Evolutionary conservation across 1,284 basidiomycete species (phyloP), one percentile per base, ranked within the genome.

Genomic region (Pterula multifida): DNA sequence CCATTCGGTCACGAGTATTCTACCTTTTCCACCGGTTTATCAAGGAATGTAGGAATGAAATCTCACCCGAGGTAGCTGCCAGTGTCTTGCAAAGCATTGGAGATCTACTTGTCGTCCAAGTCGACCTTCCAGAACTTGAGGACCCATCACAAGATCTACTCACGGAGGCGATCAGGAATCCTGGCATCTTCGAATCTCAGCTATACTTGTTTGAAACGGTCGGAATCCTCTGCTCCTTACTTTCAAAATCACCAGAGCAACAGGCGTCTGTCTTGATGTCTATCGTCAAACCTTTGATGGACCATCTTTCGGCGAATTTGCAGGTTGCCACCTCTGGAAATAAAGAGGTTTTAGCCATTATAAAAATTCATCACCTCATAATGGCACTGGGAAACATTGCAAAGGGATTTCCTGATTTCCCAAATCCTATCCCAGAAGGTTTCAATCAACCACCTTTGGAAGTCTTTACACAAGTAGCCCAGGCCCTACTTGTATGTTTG

Each of bases 1-100:
- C 73, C 26, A 81, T 91, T 49, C 82, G 90, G 44, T 78, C 85
- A 17, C 79, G 96, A 32, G 73, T 90, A 45, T 96, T 84, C 68
- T 98, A 98, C 64, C 79, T 98, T 47, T 96, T 98, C 68, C 77
- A 90, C 61, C 84, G 87, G 49, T 98, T 98, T 65, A 85, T 98
- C 64, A 85, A 85, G 64, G 91, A 96, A 59, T 75, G 82, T 53
- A 76, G 79, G 55, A 78, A 78, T 53, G 90, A 93, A 56, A 82
- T 98, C 52, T 79, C 90, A 0, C 68, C 74, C 3, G 78, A 87
- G 28, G 77, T 95, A 54, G 78, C 84, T 11, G 70, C 76, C 11
- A 80, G 71, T 13, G 78, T 96, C 50, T 72, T 94, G 21, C 76
- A 85, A 49, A 81, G 78, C 54, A 78, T 94, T 57, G 81, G 78